Evolutionary conservation across 192 early-diverging fungal species (phyloP).

Genomic region (Mortierella hygrophila): DNA sequence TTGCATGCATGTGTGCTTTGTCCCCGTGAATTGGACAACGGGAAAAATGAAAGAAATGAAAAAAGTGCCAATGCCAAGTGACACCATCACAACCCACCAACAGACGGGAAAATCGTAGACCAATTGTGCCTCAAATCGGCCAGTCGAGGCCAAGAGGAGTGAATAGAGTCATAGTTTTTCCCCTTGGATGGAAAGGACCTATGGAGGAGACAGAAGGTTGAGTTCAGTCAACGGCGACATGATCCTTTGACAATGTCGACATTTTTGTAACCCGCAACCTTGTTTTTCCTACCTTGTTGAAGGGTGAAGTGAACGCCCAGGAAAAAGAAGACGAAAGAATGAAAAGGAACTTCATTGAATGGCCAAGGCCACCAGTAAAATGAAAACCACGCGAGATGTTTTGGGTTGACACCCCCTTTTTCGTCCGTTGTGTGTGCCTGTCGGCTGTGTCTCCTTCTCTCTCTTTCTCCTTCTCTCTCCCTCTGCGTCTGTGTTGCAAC

Average conservation of each 20-base stretch:
- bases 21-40: background rate
- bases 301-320: background rate
- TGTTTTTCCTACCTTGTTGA: background rate
- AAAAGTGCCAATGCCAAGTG: background rate
- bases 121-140: background rate
- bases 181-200: background rate
- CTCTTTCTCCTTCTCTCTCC: no score
- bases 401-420: background rate
- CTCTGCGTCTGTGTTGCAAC: no score
- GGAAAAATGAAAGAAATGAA: background rate
- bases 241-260: background rate
- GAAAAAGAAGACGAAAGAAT: background rate
- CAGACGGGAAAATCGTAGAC: background rate
- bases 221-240: background rate
- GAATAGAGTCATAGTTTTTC: background rate
- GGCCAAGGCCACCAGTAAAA: background rate
- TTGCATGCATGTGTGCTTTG: background rate
- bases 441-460: background rate
- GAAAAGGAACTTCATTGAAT: background rate
- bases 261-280: background rate
- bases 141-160: background rate
- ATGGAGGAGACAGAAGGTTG: background rate
- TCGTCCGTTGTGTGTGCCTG: background rate
- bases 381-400: slow-evolving; percentile 6
- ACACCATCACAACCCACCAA: background rate